phyloP scores from a whole-genome alignment of 768 basidiomycete genomes.

The Trametes punicea region DNA sequence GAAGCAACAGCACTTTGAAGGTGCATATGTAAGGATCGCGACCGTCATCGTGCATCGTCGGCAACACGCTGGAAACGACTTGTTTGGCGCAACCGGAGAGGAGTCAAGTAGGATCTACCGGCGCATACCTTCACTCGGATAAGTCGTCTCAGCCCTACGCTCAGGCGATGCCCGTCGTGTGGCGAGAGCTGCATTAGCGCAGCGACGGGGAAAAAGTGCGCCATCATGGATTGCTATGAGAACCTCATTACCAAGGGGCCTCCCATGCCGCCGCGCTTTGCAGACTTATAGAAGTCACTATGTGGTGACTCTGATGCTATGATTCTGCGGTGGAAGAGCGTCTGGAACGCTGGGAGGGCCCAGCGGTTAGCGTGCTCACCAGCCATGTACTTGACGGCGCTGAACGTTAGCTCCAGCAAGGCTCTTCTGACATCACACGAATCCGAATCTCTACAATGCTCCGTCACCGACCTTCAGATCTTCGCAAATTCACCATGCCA shows the following conservation, averaged over 20 bases:
- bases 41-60: too few relatives aligned
- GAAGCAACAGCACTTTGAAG: too few relatives aligned
- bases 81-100: too few relatives aligned
- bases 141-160: too few relatives aligned
- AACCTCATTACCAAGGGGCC: slow-evolving; percentile 39
- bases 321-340: slow-evolving; percentile 50
- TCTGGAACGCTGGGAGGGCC: slow-evolving; percentile 79
- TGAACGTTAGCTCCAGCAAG: slow-evolving; percentile 53
- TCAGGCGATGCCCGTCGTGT: too few relatives aligned
- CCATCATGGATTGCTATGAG: slow-evolving; percentile 46
- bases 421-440: slow-evolving; percentile 60
- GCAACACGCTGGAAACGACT: too few relatives aligned
- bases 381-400: slow-evolving; percentile 47
- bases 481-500: neutral
- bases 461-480: slow-evolving; percentile 33
- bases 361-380: slow-evolving; percentile 53
- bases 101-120: too few relatives aligned
- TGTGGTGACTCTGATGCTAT: slow-evolving; percentile 41
- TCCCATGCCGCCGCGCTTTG: slow-evolving; percentile 54
- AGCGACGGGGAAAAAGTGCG: slow-evolving; percentile 31
- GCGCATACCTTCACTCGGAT: too few relatives aligned
- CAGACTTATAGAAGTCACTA: slow-evolving; percentile 54
- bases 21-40: too few relatives aligned
- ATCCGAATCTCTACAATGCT: slow-evolving; percentile 60
- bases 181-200: neutral